phyloP scores from a whole-genome alignment of 805 yeast genomes.

The Deakozyma indianensis region DNA sequence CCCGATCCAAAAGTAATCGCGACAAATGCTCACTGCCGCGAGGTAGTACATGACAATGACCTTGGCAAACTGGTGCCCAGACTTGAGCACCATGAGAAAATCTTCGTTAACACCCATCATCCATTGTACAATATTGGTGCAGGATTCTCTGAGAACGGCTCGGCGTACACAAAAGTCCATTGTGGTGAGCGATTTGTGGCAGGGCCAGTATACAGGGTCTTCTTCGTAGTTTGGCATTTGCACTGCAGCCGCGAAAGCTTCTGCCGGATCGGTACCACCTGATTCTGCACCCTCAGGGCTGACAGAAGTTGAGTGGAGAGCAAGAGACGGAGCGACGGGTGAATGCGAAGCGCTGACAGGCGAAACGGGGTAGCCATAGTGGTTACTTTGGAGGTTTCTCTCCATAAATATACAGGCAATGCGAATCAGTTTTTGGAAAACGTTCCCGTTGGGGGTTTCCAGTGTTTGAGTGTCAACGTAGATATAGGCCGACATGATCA shows the following conservation, averaged over 20 bases:
- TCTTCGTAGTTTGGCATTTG: neutral
- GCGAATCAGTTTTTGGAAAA: neutral
- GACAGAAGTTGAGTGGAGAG: neutral
- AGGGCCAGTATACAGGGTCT: constrained; percentile 1
- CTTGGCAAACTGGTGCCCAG: neutral
- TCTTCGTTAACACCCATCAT: constrained; percentile 1
- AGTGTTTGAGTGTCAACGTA: neutral
- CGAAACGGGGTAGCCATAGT: neutral
- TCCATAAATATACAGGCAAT: neutral
- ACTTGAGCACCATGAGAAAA: neutral
- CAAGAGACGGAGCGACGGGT: neutral
- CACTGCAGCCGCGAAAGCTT: neutral
- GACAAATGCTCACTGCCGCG: neutral
- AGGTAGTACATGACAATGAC: neutral
- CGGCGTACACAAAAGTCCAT: neutral
- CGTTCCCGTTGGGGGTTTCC: neutral
- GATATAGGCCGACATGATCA: constrained; percentile 1
- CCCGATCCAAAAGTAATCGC: neutral
- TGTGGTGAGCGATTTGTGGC: neutral
- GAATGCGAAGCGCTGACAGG: neutral
- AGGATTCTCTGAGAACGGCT: neutral
- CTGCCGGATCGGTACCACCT: neutral
- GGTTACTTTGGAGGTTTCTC: neutral
- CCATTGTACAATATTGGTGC: neutral
- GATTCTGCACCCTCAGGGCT: neutral